Base-by-base conservation (phyloP, 208 protist species). In the Trypanosoma grayi region DNA sequence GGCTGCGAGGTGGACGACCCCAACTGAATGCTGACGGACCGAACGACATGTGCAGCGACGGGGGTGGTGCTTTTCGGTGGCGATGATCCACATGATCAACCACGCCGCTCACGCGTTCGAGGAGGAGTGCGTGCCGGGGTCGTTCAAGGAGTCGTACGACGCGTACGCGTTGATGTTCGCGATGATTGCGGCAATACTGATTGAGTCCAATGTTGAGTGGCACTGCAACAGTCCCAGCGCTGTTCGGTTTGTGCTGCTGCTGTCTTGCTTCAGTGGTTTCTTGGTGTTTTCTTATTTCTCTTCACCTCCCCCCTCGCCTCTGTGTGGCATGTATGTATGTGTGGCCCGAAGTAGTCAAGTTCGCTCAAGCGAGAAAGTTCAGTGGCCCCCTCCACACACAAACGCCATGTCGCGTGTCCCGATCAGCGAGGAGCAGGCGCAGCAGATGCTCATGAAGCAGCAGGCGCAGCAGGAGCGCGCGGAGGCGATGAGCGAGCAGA, bases 401-500 rank as follows among this genome's bases (percentile, higher is more conserved):
- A 25, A 22, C 16, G 4, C 2, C 18, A 69, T 62, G 56, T 63
- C 56, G 7, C 79, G 83, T 6, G 82, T 95, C 1, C 89, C 89
- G 6, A 93, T 95, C 30, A 90, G 81, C 11, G 90, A 95, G 47
- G 79, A 92, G 70, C 82, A 93, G 79, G 87, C 86, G 11, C 81
- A 94, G 76, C 79, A 87, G 62, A 93, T 94, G 84, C 75, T 94
- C 77, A 77, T 86, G 51, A 77, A 91, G 75, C 84, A 94, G 77
- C 87, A 94, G 70, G 75, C 76, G 31, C 87, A 93, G 66, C 72
- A 94, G 71, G 86, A 95, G 41, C 66, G 82, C 20, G 72, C 53
- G 50, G 88, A 82, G 33, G 86, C 81, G 2, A 77, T 87, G 43
- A 57, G 78, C 24, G 88, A 97, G 75, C 92, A 97, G 73, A 91